Evolutionary conservation across 768 basidiomycete species (phyloP).

Genomic region (Solioccasus polychromus): DNA sequence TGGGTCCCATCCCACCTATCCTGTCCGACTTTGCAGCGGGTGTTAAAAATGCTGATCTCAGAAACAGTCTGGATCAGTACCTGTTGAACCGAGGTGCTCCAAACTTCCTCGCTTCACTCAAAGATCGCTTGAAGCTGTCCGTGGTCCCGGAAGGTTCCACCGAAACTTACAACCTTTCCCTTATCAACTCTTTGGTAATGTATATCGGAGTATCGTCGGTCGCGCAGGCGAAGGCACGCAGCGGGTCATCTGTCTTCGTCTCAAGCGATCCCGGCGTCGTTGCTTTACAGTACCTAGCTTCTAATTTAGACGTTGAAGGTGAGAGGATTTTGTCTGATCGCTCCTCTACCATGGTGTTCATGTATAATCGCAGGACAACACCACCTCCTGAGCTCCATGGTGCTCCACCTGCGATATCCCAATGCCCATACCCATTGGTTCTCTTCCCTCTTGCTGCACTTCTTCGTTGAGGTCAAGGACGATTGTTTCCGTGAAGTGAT

Average conservation of each 20-base stretch:
- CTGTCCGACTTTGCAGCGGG: conserved; percentile 87
- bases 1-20: conserved; percentile 89
- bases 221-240: conserved; percentile 82
- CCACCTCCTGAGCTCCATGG: conserved; percentile 88
- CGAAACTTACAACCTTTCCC: conserved; percentile 79
- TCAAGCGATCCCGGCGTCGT: conserved; percentile 81
- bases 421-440: conserved; percentile 99
- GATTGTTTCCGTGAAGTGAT: conserved; percentile 78
- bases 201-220: conserved; percentile 94
- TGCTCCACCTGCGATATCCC: conserved; percentile 94
- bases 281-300: conserved; percentile 77
- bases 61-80: conserved; percentile 78
- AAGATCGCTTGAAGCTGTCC: conserved; percentile 66
- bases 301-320: conserved; percentile 91
- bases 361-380: conserved; percentile 71
- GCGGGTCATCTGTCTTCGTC: conserved; percentile 78
- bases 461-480: conserved; percentile 78
- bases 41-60: conserved; percentile 78
- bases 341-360: background rate
- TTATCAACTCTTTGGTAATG: conserved; percentile 93
- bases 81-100: conserved; percentile 72
- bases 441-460: conserved; percentile 82
- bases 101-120: conserved; percentile 72
- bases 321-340: conserved; percentile 21
- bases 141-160: conserved; percentile 42